Evolutionary conservation across 1,284 basidiomycete genomes (phyloP), one percentile per base, ranked within the genome.

Genomic region (Xerocomus amazonicus): DNA sequence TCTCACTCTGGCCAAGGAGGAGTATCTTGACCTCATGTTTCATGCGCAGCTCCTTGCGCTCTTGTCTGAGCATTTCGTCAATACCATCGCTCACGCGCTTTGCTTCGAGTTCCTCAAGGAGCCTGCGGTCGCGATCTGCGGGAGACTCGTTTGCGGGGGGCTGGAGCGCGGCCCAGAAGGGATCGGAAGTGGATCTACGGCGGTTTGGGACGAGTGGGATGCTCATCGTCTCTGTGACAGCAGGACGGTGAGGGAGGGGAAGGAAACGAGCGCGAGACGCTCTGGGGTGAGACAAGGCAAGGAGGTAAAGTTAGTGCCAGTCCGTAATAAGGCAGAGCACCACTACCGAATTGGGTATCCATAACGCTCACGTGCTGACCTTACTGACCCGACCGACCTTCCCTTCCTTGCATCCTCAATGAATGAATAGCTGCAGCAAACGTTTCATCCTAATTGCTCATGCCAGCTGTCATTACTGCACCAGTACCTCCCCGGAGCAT

Each of bases 1-100:
- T 86, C 73, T 90, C 87, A 57, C 84, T 87, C 74, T 90, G 87
- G 51, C 88, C 88, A 31, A 91, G 79, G 48, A 91, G 74, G 45
- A 91, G 73, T 42, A 91, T 79, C 63, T 84, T 86, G 65, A 90
- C 77, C 59, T 83, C 79, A 47, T 75, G 70, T 57, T 78, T 81
- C 47, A 70, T 68, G 64, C 77, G 80, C 70, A 78, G 72, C 56
- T 80, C 79, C 50, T 73, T 76, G 50, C 75, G 73, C 59, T 87
- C 84, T 52, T 77, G 73, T 51, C 76, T 76, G 59, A 91, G 72
- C 79, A 84, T 80, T 58, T 85, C 82, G 69, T 91, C 88, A 58
- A 91, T 91, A 32, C 73, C 71, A 60, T 90, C 84, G 72, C 82
- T 87, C 58, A 84, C 72, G 58, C 77, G 80, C 68, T 81, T 83